Evolutionary conservation across 345 rosid genomes (phyloP).

Genomic region (Hibiscus syriacus): DNA sequence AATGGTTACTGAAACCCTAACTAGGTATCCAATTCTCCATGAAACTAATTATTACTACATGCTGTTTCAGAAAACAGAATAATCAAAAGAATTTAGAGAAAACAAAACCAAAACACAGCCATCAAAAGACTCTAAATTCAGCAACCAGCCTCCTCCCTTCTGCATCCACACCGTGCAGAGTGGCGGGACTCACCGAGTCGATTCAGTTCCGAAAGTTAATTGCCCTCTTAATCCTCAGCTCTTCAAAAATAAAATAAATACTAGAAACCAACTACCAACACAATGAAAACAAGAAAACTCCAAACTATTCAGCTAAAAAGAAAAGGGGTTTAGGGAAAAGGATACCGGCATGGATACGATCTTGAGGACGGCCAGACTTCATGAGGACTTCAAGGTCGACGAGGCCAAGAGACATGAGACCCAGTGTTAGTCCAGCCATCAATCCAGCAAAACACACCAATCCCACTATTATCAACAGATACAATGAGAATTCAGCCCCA

Average conservation of each 20-base stretch:
- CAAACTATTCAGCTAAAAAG: background rate
- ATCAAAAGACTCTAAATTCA: background rate
- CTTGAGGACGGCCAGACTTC: constrained; percentile 84
- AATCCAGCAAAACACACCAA: constrained; percentile 76
- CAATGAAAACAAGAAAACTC: background rate
- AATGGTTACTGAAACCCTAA: background rate
- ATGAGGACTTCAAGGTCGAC: constrained; percentile 97
- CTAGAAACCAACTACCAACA: background rate
- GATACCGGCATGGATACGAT: constrained; percentile 70
- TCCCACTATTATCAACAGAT: constrained; percentile 39
- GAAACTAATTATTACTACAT: background rate
- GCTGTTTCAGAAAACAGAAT: background rate
- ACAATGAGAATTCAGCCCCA: constrained; percentile 37
- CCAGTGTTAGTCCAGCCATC: constrained; percentile 93
- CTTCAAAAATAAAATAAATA: background rate
- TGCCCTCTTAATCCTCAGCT: background rate
- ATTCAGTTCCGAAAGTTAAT: background rate
- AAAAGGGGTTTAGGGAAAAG: background rate
- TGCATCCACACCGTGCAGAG: background rate
- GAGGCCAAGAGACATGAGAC: constrained; percentile 90
- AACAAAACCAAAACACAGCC: background rate
- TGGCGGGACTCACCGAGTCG: background rate
- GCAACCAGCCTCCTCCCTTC: background rate
- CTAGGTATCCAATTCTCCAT: background rate
- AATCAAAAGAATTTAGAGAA: background rate